Base-by-base conservation (phyloP, 1,139 yeast genomes). In the Diutina rugosa region DNA sequence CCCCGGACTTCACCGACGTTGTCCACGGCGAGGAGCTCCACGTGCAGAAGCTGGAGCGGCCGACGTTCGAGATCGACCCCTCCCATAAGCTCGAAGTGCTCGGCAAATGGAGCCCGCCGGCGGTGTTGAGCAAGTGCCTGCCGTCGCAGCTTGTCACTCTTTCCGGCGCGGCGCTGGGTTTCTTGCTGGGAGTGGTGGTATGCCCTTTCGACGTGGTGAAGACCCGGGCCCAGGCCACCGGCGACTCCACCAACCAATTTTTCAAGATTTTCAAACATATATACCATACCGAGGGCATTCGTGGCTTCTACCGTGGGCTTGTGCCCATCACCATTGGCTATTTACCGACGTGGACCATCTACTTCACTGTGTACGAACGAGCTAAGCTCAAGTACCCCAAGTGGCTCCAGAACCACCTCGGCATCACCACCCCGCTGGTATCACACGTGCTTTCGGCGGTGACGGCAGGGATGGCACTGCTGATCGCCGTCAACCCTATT, bases 291-390 rank as follows among this genome's bases (percentile, higher is more conserved):
- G 98, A 91, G 70, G 97, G 97, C 1, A 63, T 83, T 1, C 70
- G 81, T 51, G 98, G 99, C 0, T 75, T 93, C 26, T 95, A 95
- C 68, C 74, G 96, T 60, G 99, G 99, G 3, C 72, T 95, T 21
- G 87, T 86, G 0, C 98, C 99, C 10, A 90, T 93, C 46, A 80
- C 95, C 1, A 72, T 93, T 56, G 99, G 99, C 0, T 93, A 93
- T 69, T 81, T 95, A 62, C 99, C 99, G 6, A 90, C 98, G 0
- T 93, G 99, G 99, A 90, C 91, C 72, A 89, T 93, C 54, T 93
- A 95, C 69, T 95, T 93, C 71, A 80, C 93, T 12, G 87, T 90
- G 46, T 93, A 93, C 69, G 98, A 91, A 65, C 75, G 80, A 59
- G 84, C 91, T 38, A 90, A 90, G 66, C 65, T 68, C 54, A 67